Base-by-base conservation (phyloP, 495 filamentous ascomycete species). In the Penicillium nucicola region DNA sequence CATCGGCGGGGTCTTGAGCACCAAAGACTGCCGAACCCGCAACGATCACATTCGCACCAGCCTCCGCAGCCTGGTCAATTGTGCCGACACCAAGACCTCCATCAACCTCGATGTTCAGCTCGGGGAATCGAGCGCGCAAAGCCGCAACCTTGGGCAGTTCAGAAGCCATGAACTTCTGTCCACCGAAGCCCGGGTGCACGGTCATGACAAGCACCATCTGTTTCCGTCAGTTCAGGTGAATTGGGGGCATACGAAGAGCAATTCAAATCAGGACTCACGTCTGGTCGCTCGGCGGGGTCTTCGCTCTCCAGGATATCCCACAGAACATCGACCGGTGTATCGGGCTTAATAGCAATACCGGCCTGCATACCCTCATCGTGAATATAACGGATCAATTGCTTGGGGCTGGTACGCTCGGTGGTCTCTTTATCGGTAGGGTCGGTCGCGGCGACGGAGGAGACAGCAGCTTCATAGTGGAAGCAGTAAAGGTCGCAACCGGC, bases 191-290 rank as follows among this genome's bases (percentile, higher is more conserved):
- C 15, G 93, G 93, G 69, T 98, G 84, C 15, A 98, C 93, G 8
- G 93, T 98, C 93, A 98, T 98, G 33, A 98, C 85, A 9, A 98
- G 84, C 20, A 95, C 90, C 95, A 98, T 97, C 93, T 98, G 25
- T 19, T 20, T 33, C 10, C 14, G 22, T 38, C n/a, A 52, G 31
- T 36, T 18, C 39, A n/a, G 20, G 34, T 19, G 14, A 5, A 19
- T 43, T 35, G 13, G 13, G 15, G 7, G 2, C 1, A 28, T 0
- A 28, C 5, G n/a, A n/a, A 41, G 46, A 38, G 57, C 13, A 43
- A 14, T 17, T 28, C 25, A 9, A 28, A 28, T 2, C 10, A 28
- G 25, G 6, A 77, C 89, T 72, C 66, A 98, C 93, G 80, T 98
- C 95, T 13, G 93, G 95, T 46, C 81, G 74, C 68, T 98, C 95